Conservation (phyloP, 306 rosid species). For the Castanea mollissima region DNA sequence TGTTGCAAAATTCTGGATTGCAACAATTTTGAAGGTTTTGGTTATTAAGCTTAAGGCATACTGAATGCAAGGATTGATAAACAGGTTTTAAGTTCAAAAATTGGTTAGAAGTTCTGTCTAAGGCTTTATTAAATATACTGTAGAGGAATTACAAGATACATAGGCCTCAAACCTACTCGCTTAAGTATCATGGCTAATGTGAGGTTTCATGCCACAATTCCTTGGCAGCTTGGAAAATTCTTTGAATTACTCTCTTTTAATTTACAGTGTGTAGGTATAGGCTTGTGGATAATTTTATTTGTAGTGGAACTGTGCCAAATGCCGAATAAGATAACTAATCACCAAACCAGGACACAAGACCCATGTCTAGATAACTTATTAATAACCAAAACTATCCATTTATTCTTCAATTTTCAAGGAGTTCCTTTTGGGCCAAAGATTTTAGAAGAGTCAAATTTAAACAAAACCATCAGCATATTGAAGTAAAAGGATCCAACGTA, state of each 20-base stretch:
- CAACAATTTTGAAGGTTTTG: neutral
- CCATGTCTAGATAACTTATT: neutral
- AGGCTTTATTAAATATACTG: too few species aligned
- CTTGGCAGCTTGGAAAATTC: too few species aligned
- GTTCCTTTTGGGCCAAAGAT: neutral
- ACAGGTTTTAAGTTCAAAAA: neutral
- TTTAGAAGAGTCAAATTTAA: neutral
- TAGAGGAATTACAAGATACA: too few species aligned
- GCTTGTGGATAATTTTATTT: too few species aligned
- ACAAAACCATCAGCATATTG: neutral
- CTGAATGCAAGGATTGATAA: neutral
- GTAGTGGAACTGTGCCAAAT: neutral
- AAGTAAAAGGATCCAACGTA: neutral
- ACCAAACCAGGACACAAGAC: neutral
- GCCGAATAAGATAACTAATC: neutral
- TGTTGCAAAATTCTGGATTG: neutral
- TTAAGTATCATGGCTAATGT: too few species aligned
- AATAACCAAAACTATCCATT: neutral
- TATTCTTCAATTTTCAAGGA: neutral
- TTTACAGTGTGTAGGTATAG: too few species aligned
- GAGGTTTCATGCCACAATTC: too few species aligned
- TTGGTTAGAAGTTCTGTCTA: too few species aligned
- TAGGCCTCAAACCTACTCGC: too few species aligned
- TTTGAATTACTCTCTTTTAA: too few species aligned
- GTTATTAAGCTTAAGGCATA: neutral